phyloP scores from a whole-genome alignment of 116 monocot species.

The Cymodocea nodosa region DNA sequence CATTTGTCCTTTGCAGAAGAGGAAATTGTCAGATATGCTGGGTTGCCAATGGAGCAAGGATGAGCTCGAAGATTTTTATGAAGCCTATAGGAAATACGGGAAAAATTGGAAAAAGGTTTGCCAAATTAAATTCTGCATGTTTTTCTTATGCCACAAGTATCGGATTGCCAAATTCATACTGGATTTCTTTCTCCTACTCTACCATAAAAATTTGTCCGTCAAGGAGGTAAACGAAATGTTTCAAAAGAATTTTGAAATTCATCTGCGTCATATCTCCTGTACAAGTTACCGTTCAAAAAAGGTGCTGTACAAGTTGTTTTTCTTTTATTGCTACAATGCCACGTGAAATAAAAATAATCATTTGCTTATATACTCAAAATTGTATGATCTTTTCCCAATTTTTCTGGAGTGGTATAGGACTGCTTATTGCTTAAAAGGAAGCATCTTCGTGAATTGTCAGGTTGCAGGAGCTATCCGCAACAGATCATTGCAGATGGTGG shows the following conservation, averaged over 20 bases:
- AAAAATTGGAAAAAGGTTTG: slow-evolving; percentile 95
- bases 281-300: too few relatives aligned
- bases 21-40: slow-evolving; percentile 87
- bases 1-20: slow-evolving; percentile 39
- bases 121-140: not conserved
- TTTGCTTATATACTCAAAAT: not conserved
- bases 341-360: too few relatives aligned
- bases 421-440: not conserved
- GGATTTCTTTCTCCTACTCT: not conserved
- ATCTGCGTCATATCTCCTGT: too few relatives aligned
- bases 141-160: not conserved
- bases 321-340: too few relatives aligned
- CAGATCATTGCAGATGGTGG: slow-evolving; percentile 83
- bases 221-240: too few relatives aligned
- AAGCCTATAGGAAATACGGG: slow-evolving; percentile 76
- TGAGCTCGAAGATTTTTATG: slow-evolving; percentile 85
- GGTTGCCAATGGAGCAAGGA: slow-evolving; percentile 91
- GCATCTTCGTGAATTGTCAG: slow-evolving; percentile 16
- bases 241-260: too few relatives aligned
- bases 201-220: too few relatives aligned
- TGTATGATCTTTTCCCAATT: not conserved
- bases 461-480: slow-evolving; percentile 56
- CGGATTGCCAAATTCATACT: not conserved
- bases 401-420: not conserved
- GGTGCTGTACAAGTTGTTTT: too few relatives aligned